Evolutionary conservation across 129 eudicot genomes (phyloP), one percentile per base, ranked within the genome.

Genomic region (Flaveria ramosissima): DNA sequence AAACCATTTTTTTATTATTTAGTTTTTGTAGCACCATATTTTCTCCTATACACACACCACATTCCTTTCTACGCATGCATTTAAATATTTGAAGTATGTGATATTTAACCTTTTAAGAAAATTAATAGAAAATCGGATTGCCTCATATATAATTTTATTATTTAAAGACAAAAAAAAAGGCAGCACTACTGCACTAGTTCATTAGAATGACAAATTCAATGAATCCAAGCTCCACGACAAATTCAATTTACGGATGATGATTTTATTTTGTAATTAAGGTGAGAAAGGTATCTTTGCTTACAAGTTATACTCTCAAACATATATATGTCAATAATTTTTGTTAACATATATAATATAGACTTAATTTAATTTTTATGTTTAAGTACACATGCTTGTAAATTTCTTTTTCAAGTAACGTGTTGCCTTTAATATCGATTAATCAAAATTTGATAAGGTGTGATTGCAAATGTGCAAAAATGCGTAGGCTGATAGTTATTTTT

Each of bases 171-270:
- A 53, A 47, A 2, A 41, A 19, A 19, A 67, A 56, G 55, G 77
- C 50, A 46, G 72, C 77, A 30, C 5, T 30, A 30, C 5, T 30
- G 36, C 36, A 78, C 82, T 70, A 78, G 11, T 26, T 13, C 13
- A 36, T 7, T 19, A 20, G 17, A 71, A 71, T 62, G 65, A 55
- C 72, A 46, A 61, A 62, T 79, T 61, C 78, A 61, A 17, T 72
- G 78, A 60, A 79, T 48, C 77, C 65, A 47, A 59, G 65, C 78
- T 24, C 72, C 71, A 71, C 77, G 77, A 78, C 65, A 78, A 78
- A 72, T 14, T 59, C 17, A 56, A 42, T 9, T 21, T 23, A 21
- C 4, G 14, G 14, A 56, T 46, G 70, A 77, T 79, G 45, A 71
- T 36, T 23, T 61, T 30, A 39, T 77, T 68, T 68, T 20, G 55